Evolutionary conservation across 1,139 yeast species (phyloP), one percentile per base, ranked within the genome.

Genomic region (Ogataea hybrid): DNA sequence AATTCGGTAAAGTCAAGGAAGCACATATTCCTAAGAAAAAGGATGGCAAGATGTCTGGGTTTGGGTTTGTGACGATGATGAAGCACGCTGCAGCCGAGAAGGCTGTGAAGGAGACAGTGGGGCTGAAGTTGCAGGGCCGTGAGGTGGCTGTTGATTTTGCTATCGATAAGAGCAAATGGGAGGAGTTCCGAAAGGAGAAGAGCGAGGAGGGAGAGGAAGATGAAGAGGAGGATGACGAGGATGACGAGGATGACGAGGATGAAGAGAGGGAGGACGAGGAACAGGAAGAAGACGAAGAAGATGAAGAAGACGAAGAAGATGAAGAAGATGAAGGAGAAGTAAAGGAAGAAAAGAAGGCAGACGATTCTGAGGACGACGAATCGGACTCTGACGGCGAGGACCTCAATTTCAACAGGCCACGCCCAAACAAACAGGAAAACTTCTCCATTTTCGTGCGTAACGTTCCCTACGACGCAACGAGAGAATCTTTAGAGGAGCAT

Each of bases 71-170:
- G 16, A 84, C 94, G 1, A 86, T 94, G 96, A 81, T 80, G 60
- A 87, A 84, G 59, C 73, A 80, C 47, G 69, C 78, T 23, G 81
- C 85, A 50, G 97, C 98, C 36, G 82, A 79, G 56, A 73, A 69
- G 45, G 98, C 97, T 1, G 81, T 90, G 28, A 84, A 85, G 53
- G 89, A 75, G 31, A 72, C 81, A 22, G 69, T 65, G 39, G 95
- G 86, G 5, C 67, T 90, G 56, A 81, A 87, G 64, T 85, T 94
- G 45, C 89, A 83, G 56, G 97, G 92, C 2, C 79, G 98, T 64
- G 84, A 81, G 54, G 97, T 92, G 40, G 94, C 96, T 25, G 97
- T 92, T 21, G 97, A 87, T 73, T 85, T 84, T 64, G 97, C 98
- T 2, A 70, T 92, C 46, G 92, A 88, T 62, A 92, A 90, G 67